phyloP scores from a whole-genome alignment of 2,329 filamentous ascomycete genomes.

The Phyllosticta citriasiana region DNA sequence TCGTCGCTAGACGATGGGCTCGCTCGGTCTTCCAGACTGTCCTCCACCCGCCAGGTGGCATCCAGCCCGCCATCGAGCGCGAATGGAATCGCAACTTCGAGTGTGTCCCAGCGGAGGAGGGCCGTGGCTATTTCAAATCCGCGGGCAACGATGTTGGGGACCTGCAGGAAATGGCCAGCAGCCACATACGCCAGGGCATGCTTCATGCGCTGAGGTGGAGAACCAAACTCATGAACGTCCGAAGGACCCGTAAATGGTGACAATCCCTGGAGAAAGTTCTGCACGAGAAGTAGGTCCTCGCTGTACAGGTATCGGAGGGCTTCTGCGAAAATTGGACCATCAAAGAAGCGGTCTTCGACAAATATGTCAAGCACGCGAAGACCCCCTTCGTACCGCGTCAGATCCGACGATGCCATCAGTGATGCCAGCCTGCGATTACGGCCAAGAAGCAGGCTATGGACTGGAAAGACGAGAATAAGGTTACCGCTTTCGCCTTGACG shows the following conservation, averaged over 20 bases:
- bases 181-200: conserved; percentile 51
- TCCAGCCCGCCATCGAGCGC: conserved; percentile 39
- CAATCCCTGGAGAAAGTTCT: conserved; percentile 22
- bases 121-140: conserved; percentile 51
- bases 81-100: conserved; percentile 53
- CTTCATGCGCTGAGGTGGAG: conserved; percentile 26
- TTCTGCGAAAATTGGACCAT: conserved; percentile 18
- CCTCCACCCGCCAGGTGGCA: conserved; percentile 20
- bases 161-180: conserved; percentile 48
- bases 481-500: conserved; percentile 17
- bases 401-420: conserved; percentile 15
- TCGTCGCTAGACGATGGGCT: conserved; percentile 26
- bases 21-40: conserved; percentile 21
- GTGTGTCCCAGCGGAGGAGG: conserved; percentile 52
- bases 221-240: conserved; percentile 16
- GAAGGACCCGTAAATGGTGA: conserved; percentile 19
- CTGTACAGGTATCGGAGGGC: conserved; percentile 29
- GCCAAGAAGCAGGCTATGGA: conserved; percentile 26
- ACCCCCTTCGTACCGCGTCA: background rate
- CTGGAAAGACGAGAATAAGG: conserved; percentile 22
- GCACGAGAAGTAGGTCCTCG: conserved; percentile 20
- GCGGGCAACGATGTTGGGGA: conserved; percentile 45
- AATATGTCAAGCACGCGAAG: conserved; percentile 7
- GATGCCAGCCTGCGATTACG: conserved; percentile 26
- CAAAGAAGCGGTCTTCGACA: conserved; percentile 5